phyloP scores from a whole-genome alignment of 2,329 filamentous ascomycete species.

The Botrytis galanthina region DNA sequence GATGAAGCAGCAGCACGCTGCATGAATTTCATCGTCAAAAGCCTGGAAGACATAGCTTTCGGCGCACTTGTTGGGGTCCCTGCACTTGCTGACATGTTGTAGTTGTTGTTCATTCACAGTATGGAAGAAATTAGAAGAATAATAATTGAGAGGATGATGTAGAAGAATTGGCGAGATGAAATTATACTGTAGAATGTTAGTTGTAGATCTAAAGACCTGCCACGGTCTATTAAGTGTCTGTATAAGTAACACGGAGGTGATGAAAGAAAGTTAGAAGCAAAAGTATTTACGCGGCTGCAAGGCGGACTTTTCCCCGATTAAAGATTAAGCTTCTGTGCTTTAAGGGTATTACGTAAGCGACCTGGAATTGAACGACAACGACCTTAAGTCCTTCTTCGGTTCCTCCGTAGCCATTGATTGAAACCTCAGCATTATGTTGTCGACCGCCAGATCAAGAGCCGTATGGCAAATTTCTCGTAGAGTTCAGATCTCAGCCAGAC shows the following conservation, averaged over 20 bases:
- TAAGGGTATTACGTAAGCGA: conserved; percentile 14
- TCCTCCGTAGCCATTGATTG: conserved; percentile 28
- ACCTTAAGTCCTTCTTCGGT: conserved; percentile 4
- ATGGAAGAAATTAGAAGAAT: neutral
- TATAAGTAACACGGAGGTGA: conserved; percentile 12
- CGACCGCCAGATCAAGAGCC: conserved; percentile 43
- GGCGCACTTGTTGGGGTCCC: conserved; percentile 42
- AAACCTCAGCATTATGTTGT: conserved; percentile 43
- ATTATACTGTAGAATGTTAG: neutral
- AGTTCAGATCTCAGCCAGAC: conserved; percentile 33
- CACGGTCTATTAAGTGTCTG: neutral
- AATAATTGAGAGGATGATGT: neutral
- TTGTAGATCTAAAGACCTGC: neutral
- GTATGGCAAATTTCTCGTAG: conserved; percentile 41
- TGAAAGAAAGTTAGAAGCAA: conserved; percentile 14
- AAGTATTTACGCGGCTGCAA: conserved; percentile 1
- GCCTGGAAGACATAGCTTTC: conserved; percentile 78
- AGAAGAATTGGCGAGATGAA: neutral
- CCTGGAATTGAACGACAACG: conserved; percentile 10
- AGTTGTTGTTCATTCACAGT: neutral
- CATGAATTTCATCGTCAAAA: conserved; percentile 98
- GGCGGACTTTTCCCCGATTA: conserved; percentile 14
- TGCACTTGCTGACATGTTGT: conserved; percentile 32
- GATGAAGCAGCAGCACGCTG: conserved; percentile 73
- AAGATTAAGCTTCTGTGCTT: conserved; percentile 19